These are phyloP conservation scores for Xanthoconium purpureum DNA, from an alignment of 768 basidiomycete genomes.

Conservation along the genomic window DNA sequence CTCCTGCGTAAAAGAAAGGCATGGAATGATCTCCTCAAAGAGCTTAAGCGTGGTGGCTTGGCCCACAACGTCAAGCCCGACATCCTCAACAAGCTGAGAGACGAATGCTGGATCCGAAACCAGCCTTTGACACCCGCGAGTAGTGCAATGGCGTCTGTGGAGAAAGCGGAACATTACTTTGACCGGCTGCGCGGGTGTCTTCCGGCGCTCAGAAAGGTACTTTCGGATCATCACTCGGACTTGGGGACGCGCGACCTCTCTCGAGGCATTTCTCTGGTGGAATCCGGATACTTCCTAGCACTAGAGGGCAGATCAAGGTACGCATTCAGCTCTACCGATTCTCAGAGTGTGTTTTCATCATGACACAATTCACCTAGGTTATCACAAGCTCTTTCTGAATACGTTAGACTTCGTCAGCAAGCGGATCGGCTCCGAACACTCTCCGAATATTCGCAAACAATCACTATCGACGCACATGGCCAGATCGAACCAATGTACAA, in stretches of 20 bases:
- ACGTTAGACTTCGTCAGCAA: constrained; percentile 13
- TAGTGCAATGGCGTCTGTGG: constrained; percentile 22
- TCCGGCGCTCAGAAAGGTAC: constrained; percentile 57
- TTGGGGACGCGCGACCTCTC: constrained; percentile 84
- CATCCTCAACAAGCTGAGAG: constrained; percentile 51
- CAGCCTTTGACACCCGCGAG: constrained; percentile 44
- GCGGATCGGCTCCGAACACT: constrained; percentile 20
- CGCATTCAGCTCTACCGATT: constrained; percentile 27
- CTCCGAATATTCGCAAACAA: constrained; percentile 18
- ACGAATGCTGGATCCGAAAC: constrained; percentile 61
- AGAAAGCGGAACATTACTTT: constrained; percentile 63
- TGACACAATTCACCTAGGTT: constrained; percentile 8
- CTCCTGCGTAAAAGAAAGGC: constrained; percentile 84
- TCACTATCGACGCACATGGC: constrained; percentile 13
- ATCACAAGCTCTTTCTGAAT: constrained; percentile 17
- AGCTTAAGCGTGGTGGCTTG: constrained; percentile 77
- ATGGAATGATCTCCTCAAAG: constrained; percentile 87
- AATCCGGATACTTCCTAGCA: constrained; percentile 72
- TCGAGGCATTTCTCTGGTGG: constrained; percentile 71
- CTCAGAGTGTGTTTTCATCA: neutral
- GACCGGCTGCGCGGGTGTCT: constrained; percentile 60
- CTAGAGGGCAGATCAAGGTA: constrained; percentile 63
- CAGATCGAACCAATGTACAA: constrained; percentile 18
- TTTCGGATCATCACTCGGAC: constrained; percentile 75
- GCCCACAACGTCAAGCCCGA: constrained; percentile 70